Evolutionary conservation across 192 early-diverging fungal species (phyloP).

Genomic region (Umbelopsis sp.): DNA sequence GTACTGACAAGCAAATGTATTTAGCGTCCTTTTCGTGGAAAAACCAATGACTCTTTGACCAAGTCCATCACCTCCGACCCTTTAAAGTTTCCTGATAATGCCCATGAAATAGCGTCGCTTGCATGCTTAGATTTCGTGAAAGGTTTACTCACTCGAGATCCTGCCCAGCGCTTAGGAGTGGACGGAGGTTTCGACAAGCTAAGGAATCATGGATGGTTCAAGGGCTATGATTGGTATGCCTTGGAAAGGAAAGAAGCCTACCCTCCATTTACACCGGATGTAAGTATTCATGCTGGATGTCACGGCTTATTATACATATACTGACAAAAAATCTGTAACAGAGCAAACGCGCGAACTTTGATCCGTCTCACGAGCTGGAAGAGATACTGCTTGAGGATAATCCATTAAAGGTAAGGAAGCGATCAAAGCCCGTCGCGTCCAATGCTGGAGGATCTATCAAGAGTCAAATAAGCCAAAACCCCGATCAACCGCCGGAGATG

Average conservation of each 20-base stretch:
- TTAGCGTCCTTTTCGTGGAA: slow-evolving; percentile 83
- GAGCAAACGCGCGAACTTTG: slow-evolving; percentile 91
- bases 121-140: slow-evolving; percentile 56
- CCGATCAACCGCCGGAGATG: slow-evolving; percentile 62
- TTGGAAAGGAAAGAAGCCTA: slow-evolving; percentile 24
- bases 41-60: slow-evolving; percentile 76
- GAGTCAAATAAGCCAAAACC: slow-evolving; percentile 45
- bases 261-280: slow-evolving; percentile 37
- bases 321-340: slow-evolving; percentile 20
- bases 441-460: slow-evolving; percentile 26
- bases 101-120: slow-evolving; percentile 40
- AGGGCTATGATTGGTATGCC: slow-evolving; percentile 28
- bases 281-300: not conserved
- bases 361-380: slow-evolving; percentile 94
- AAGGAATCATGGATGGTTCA: slow-evolving; percentile 31
- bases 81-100: slow-evolving; percentile 65
- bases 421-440: slow-evolving; percentile 47
- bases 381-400: slow-evolving; percentile 97
- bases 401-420: slow-evolving; percentile 81
- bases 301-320: not conserved
- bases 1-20: not conserved
- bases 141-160: slow-evolving; percentile 30
- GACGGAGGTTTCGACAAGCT: slow-evolving; percentile 29
- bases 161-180: slow-evolving; percentile 23
- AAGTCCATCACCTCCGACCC: slow-evolving; percentile 71